Percentiles rank a stretch among this genome's conserved stretches.
Conservation (phyloP, 169 alveolate species). For the Cyclospora cayetanensis region DNA sequence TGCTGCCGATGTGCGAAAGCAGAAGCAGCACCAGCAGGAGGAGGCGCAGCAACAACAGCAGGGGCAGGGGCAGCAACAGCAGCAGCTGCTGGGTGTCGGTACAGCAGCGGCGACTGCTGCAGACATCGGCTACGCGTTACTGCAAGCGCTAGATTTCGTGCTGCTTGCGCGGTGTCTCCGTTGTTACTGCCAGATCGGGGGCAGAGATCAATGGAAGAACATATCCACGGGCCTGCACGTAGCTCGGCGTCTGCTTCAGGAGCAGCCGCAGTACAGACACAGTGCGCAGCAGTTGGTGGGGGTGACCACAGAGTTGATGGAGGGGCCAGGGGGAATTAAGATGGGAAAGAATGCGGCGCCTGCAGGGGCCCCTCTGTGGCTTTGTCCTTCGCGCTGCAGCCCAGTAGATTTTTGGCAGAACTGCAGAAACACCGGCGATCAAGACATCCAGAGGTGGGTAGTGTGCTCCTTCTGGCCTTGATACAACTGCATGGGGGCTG, state of each 20-base stretch:
- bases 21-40: conserved; percentile 4
- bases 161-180: conserved; percentile 76
- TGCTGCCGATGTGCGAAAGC: not conserved
- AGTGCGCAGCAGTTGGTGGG: conserved; percentile 67
- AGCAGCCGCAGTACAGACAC: not conserved
- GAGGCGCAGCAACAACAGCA: no score
- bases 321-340: conserved; percentile 75
- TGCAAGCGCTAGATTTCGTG: conserved; percentile 84
- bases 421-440: conserved; percentile 71
- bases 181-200: conserved; percentile 84
- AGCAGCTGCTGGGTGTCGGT: no score
- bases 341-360: conserved; percentile 76
- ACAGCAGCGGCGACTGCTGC: conserved; percentile 67
- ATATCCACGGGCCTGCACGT: conserved; percentile 84
- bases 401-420: conserved; percentile 72
- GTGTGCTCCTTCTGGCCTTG: not conserved
- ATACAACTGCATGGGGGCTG: not conserved
- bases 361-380: conserved; percentile 59
- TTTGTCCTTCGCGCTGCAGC: conserved; percentile 9
- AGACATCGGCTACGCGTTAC: conserved; percentile 82
- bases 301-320: conserved; percentile 79
- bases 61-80: no score
- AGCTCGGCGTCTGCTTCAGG: conserved; percentile 67
- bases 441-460: not conserved
- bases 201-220: conserved; percentile 88